These are phyloP conservation scores for Marsdenia floribunda DNA, from an alignment of 257 asterid genomes.

Conservation along the genomic window DNA sequence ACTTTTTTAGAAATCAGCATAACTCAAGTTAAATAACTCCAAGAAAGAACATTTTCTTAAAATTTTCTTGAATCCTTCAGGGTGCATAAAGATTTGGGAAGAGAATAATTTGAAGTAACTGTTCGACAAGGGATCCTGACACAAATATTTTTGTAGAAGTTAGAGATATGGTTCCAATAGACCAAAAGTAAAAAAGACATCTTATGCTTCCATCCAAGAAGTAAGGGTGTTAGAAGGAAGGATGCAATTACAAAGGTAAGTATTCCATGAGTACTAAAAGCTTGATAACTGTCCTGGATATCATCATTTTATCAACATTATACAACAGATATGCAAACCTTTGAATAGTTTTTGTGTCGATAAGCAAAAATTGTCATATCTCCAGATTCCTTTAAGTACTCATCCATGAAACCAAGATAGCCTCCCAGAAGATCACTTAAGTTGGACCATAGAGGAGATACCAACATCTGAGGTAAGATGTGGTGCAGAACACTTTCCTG, in stretches of 20 bases:
- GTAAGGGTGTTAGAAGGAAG: not conserved
- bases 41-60: not conserved
- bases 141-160: not conserved
- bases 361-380: slow-evolving; percentile 95
- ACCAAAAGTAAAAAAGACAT: not conserved
- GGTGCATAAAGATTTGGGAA: not conserved
- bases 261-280: not conserved
- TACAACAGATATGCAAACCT: slow-evolving; percentile 40
- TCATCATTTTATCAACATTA: not conserved
- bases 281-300: not conserved
- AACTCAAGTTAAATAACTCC: not conserved
- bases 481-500: slow-evolving; percentile 87
- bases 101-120: not conserved
- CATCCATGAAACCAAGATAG: slow-evolving; percentile 85
- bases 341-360: slow-evolving; percentile 90
- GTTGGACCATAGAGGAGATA: slow-evolving; percentile 85
- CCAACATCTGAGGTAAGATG: slow-evolving; percentile 88
- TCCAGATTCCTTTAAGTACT: slow-evolving; percentile 89
- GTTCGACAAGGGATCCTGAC: not conserved
- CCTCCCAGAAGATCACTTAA: slow-evolving; percentile 52
- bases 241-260: not conserved
- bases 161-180: not conserved
- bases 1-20: not conserved
- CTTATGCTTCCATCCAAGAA: not conserved
- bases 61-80: not conserved